Conservation (phyloP, 768 basidiomycete species). For the Suillus variegatus region DNA sequence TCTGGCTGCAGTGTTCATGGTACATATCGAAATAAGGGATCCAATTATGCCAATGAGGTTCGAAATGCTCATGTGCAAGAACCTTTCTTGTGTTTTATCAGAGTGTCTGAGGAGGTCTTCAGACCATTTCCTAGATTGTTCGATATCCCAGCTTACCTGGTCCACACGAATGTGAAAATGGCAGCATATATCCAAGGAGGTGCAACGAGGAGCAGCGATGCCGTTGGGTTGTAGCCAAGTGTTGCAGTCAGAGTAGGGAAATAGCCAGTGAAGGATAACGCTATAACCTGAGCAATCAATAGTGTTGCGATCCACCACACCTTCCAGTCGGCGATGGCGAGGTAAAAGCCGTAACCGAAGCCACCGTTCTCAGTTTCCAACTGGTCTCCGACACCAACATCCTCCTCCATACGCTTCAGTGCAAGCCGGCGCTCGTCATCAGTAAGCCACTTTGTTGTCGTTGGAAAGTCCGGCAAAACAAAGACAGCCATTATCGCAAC, state of each 20-base stretch:
- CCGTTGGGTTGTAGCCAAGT: slow-evolving; percentile 61
- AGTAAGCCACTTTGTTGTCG: slow-evolving; percentile 36
- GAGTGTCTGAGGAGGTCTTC: slow-evolving; percentile 50
- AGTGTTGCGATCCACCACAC: slow-evolving; percentile 79
- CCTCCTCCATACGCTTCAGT: slow-evolving; percentile 61
- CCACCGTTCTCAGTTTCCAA: slow-evolving; percentile 43
- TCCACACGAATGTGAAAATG: slow-evolving; percentile 51
- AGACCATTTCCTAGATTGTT: background rate
- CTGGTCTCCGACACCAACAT: slow-evolving; percentile 57
- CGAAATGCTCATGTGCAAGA: slow-evolving; percentile 30
- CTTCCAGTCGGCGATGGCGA: slow-evolving; percentile 74
- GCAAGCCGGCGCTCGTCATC: slow-evolving; percentile 48
- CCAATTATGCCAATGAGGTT: slow-evolving; percentile 64
- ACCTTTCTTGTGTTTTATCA: slow-evolving; percentile 69
- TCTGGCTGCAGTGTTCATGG: slow-evolving; percentile 62
- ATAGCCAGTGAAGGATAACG: slow-evolving; percentile 74
- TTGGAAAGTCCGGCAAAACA: slow-evolving; percentile 51
- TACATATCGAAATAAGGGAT: slow-evolving; percentile 65
- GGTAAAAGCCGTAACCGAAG: slow-evolving; percentile 45
- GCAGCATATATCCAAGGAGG: slow-evolving; percentile 72
- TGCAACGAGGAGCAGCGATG: slow-evolving; percentile 71
- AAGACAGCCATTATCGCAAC: slow-evolving; percentile 47
- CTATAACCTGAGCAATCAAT: slow-evolving; percentile 33
- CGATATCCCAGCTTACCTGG: slow-evolving; percentile 38
- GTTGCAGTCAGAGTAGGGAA: slow-evolving; percentile 79